Evolutionary conservation across 2,329 filamentous ascomycete genomes (phyloP).

Genomic region (Beauveria medogensis): DNA sequence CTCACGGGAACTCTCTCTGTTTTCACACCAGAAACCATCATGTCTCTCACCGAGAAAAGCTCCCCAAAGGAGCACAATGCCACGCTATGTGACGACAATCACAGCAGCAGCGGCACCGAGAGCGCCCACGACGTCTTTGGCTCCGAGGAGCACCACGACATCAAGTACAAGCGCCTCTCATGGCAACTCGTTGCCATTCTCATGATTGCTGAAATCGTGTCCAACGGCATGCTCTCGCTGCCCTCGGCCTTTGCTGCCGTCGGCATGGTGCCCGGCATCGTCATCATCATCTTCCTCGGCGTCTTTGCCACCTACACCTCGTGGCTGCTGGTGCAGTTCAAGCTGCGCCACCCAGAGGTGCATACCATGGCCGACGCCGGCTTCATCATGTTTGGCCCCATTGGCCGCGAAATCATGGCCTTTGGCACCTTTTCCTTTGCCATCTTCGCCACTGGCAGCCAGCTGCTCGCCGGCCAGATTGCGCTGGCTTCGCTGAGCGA

Average conservation of each 20-base stretch:
- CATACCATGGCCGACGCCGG: slow-evolving; percentile 52
- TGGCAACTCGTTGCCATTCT: slow-evolving; percentile 44
- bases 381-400: slow-evolving; percentile 41
- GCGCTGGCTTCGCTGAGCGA: slow-evolving; percentile 38
- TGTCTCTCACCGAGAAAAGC: not conserved
- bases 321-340: slow-evolving; percentile 43
- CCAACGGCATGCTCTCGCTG: slow-evolving; percentile 45
- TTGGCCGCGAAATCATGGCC: slow-evolving; percentile 41
- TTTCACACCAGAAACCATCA: not conserved
- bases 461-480: slow-evolving; percentile 43
- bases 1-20: not conserved
- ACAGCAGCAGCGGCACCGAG: not conserved
- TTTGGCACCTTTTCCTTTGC: slow-evolving; percentile 44
- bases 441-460: slow-evolving; percentile 41
- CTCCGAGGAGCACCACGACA: slow-evolving; percentile 22
- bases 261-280: slow-evolving; percentile 42
- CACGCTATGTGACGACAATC: not conserved
- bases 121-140: slow-evolving; percentile 19
- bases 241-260: slow-evolving; percentile 43
- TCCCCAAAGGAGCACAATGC: not conserved
- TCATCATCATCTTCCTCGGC: slow-evolving; percentile 42
- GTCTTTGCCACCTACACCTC: slow-evolving; percentile 43
- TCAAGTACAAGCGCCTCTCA: slow-evolving; percentile 45
- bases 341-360: slow-evolving; percentile 44
- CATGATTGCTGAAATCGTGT: slow-evolving; percentile 50